Evolutionary conservation across 768 basidiomycete genomes (phyloP), one percentile per base, ranked within the genome.

Genomic region (Naganishia kalamii): DNA sequence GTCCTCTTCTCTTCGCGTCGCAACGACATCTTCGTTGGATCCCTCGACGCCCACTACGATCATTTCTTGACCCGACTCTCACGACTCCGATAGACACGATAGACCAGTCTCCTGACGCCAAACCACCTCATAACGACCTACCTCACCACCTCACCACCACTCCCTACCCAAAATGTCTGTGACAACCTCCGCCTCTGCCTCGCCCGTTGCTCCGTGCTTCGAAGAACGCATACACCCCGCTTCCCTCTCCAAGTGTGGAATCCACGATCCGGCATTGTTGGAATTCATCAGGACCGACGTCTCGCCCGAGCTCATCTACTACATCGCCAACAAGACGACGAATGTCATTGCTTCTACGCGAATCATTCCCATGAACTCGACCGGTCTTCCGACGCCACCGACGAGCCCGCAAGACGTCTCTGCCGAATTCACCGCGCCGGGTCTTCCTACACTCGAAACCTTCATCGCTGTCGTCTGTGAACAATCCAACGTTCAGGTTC

Each of bases 381-480:
- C 78, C 8, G 68, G 75, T 3, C 81, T 85, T 29, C 85, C 86
- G 2, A 85, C 88, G 0, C 89, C 89, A 19, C 88, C 89, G 0
- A 80, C 81, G 29, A 86, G 86, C 27, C 82, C 87, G 68, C 50
- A 52, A 52, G 37, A 41, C 11, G 21, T 64, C 50, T 44, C 41
- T 7, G 79, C 81, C 78, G 83, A 83, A 74, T 69, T 73, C 71
- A 68, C 64, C 25, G 61, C 70, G 13, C 69, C 69, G 32, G 80
- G 76, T 60, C 77, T 87, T n/a, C 85, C 89, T 46, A 83, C 86
- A 29, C 82, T 99, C 60, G 87, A 92, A 72, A 83, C 87, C 48
- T 99, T 97, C 78, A 92, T 99, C 75, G 80, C 84, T 60, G 85
- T 86, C 75, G 83, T 98, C 63, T 86, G 92, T 70, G 82, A 86